These are phyloP conservation scores for Ophiostoma pallidulum DNA, from an alignment of 2,329 filamentous ascomycete genomes.

Conservation along the genomic window DNA sequence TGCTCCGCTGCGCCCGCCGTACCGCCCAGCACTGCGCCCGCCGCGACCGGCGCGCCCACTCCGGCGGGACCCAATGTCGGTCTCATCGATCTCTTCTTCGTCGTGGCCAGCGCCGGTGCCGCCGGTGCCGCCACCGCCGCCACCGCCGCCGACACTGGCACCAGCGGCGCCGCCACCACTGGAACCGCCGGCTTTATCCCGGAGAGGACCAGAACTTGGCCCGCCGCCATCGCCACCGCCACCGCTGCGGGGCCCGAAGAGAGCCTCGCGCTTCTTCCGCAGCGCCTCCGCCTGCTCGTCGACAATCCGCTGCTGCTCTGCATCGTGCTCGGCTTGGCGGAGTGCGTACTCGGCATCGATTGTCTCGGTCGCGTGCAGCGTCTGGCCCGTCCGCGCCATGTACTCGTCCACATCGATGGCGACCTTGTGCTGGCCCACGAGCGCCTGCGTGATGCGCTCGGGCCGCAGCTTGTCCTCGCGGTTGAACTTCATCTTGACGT, in stretches of 20 bases:
- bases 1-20: slow-evolving; percentile 7
- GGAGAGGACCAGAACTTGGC: too few relatives aligned
- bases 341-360: slow-evolving; percentile 44
- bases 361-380: slow-evolving; percentile 45
- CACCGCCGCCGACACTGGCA: not conserved
- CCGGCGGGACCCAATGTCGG: slow-evolving; percentile 10
- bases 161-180: not conserved
- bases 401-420: slow-evolving; percentile 54
- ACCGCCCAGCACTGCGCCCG: slow-evolving; percentile 11
- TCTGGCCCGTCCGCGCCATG: slow-evolving; percentile 41
- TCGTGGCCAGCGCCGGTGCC: not conserved
- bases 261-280: slow-evolving; percentile 38
- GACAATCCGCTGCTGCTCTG: slow-evolving; percentile 34
- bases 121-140: not conserved
- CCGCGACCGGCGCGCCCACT: slow-evolving; percentile 5
- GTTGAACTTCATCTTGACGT: slow-evolving; percentile 76
- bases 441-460: slow-evolving; percentile 50
- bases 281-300: slow-evolving; percentile 40
- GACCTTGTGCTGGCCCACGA: slow-evolving; percentile 50
- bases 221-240: too few relatives aligned
- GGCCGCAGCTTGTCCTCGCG: slow-evolving; percentile 64
- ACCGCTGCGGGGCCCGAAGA: slow-evolving; percentile 28
- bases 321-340: slow-evolving; percentile 35
- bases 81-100: slow-evolving; percentile 19
- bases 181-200: slow-evolving; percentile 24